Evolutionary conservation across 257 asterid genomes (phyloP), one percentile per base, ranked within the genome.

Genomic region (Penstemon barbatus): DNA sequence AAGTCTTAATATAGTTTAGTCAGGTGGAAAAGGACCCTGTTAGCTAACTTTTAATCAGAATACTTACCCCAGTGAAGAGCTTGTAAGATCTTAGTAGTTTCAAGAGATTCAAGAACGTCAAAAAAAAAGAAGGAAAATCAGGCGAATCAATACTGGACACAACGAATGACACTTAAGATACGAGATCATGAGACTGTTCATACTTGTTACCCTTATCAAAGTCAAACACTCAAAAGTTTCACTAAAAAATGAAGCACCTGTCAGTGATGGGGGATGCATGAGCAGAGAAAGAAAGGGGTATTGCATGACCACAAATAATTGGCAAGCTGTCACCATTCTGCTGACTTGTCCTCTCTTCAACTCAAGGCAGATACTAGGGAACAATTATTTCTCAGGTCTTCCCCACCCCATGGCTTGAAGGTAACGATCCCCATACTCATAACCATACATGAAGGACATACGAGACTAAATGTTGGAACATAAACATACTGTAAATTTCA

Each of bases 121-220:
- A 58, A 13, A 7, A 58, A 15, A 5, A 12, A 60, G 13, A 61
- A 65, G 42, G 33, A 41, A 25, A 55, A 36, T 19, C 71, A 68
- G 45, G 70, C 45, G 66, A 72, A 57, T 51, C 41, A 25, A 25
- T 25, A 65, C 43, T 54, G 42, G 48, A 40, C 33, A 33, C 15
- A 11, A 41, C 38, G 9, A 37, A 55, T 18, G 61, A 62, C 51
- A n/a, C 18, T 56, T 12, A 10, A 41, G 58, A 41, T 58, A 55
- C 13, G 39, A 46, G 57, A 36, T 8, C 8, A 39, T 37, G 61
- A 52, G 41, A 43, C 15, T 58, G 15, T 38, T 4, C 40, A 46
- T 46, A 75, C 9, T 10, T 15, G 10, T 42, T 52, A 3, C 63
- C 63, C 42, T 13, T 52, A 74, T 50, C 71, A 65, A 78, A 54